Evolutionary conservation across 441 rosid species (phyloP).

Genomic region (Rhodomyrtus psidioides): DNA sequence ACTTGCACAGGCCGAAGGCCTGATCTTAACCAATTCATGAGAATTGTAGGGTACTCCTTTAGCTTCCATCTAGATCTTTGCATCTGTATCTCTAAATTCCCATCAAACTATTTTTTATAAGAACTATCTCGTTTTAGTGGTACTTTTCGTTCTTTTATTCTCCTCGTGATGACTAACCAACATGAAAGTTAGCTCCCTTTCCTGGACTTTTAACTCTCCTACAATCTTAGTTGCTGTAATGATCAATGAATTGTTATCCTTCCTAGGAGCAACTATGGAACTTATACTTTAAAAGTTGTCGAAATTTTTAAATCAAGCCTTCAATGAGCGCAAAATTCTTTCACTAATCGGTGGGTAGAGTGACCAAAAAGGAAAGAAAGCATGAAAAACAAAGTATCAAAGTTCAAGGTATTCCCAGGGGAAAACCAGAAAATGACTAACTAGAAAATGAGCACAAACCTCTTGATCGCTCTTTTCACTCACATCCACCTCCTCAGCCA

Average conservation of each 20-base stretch:
- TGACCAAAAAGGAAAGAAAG: not conserved
- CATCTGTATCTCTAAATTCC: not conserved
- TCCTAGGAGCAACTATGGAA: too few relatives aligned
- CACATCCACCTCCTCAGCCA: slow-evolving; percentile 20
- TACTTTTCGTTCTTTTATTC: not conserved
- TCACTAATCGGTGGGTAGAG: not conserved
- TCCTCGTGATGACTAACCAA: not conserved
- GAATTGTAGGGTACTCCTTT: not conserved
- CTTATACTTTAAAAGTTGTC: too few relatives aligned
- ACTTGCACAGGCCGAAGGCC: not conserved
- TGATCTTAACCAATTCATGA: not conserved
- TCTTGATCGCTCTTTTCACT: slow-evolving; percentile 4
- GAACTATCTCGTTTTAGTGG: not conserved
- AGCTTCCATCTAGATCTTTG: rapidly evolving
- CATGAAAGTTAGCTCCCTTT: not conserved
- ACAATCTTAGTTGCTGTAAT: not conserved
- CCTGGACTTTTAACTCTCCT: not conserved
- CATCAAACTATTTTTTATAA: not conserved
- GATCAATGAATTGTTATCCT: not conserved
- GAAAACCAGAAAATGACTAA: not conserved
- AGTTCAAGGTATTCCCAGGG: not conserved
- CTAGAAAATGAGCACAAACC: slow-evolving; percentile 15
- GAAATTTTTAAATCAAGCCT: too few relatives aligned
- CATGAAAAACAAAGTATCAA: not conserved
- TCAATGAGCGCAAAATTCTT: not conserved